Base-by-base conservation (phyloP, 257 asterid species). In the Misopates orontium region DNA sequence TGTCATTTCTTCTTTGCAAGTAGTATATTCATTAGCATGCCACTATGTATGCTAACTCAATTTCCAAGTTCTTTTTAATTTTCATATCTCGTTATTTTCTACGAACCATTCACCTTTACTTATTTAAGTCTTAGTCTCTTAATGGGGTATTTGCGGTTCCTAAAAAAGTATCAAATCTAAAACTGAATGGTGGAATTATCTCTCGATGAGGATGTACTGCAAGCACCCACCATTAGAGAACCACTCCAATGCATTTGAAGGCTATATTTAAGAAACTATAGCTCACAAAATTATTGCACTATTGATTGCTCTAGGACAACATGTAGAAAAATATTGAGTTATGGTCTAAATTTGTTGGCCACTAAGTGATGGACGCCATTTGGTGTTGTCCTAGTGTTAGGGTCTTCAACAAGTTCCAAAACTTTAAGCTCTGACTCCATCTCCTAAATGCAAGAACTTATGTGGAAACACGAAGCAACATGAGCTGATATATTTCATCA, bases 351-450 rank as follows among this genome's bases (percentile, higher is more conserved):
- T 73, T 69, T 73, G 18, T 67, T 44, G 41, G 75, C 21, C 25
- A 56, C 61, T 58, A 25, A 49, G 62, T 70, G 67, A 62, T 56
- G 60, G 62, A 67, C 48, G 67, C 28, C 55, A 61, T 32, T 67
- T 71, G 57, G 59, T 74, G 42, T 56, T 66, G 21, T 67, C 74
- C 61, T 72, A 73, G 62, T 55, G 22, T 68, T 79, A 79, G 84
- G 84, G 78, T 69, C 84, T 58, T 75, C 80, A 28, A 48, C 80
- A 75, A 79, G 83, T 79, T 75, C 83, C 73, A 75, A 79, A 71
- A 71, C 80, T 22, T 15, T 69, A 11, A 60, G 71, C 70, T 66
- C 76, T 9, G 69, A 66, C 41, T 41, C 75, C 47, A 68, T 75
- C 80, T 64, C 78, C 66, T 69, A 71, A 69, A 58, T 40, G 41